phyloP scores from a whole-genome alignment of 305 asterid species.

The Nicotiana rustica region DNA sequence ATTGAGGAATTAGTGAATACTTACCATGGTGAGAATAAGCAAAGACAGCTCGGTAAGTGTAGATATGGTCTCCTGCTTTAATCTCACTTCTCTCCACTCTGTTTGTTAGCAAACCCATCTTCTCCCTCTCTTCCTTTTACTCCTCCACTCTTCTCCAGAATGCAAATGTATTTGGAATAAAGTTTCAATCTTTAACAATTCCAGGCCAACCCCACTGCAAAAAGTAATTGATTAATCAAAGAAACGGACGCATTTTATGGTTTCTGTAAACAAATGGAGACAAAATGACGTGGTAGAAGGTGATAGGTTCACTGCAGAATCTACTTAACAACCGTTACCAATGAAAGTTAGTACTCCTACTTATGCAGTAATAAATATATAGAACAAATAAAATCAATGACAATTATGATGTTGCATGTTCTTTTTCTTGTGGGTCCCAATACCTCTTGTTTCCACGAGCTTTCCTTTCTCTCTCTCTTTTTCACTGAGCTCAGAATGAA shows the following conservation, averaged over 20 bases:
- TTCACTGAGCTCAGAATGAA: background rate
- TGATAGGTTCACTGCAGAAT: constrained; percentile 47
- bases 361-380: background rate
- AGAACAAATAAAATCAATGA: constrained; percentile 14
- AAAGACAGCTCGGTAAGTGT: constrained; percentile 89
- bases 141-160: constrained; percentile 7
- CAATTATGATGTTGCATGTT: constrained; percentile 33
- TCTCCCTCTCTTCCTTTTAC: constrained; percentile 8
- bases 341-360: background rate
- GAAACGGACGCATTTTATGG: constrained; percentile 27
- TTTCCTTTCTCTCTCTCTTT: background rate
- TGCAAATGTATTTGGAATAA: constrained; percentile 13
- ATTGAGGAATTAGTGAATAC: background rate
- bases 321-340: constrained; percentile 51
- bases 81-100: constrained; percentile 74
- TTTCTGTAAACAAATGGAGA: background rate
- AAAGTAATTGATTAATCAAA: constrained; percentile 22
- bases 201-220: background rate
- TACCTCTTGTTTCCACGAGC: background rate
- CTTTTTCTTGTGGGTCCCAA: too few species aligned
- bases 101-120: constrained; percentile 83
- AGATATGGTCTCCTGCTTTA: constrained; percentile 88
- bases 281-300: constrained; percentile 43
- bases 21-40: constrained; percentile 93
- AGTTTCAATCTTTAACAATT: background rate